phyloP scores from a whole-genome alignment of 768 basidiomycete genomes.

The Auriscalpium microsporum region DNA sequence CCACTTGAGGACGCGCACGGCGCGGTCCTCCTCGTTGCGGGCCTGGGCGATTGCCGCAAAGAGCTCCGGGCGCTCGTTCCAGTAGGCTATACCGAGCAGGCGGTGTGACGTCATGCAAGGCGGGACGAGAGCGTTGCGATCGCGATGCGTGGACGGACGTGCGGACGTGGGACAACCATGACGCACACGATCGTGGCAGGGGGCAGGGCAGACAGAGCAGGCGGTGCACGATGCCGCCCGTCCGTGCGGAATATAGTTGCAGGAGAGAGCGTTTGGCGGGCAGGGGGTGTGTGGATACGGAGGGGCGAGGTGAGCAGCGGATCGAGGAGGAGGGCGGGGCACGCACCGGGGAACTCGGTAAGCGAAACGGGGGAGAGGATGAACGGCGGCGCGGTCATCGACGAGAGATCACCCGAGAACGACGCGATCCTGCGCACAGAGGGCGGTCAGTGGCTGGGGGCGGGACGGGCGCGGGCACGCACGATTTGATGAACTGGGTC shows the following conservation, averaged over 20 bases:
- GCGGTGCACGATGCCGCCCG: no score
- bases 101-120: no score
- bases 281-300: background rate
- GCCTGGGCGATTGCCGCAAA: constrained; percentile 84
- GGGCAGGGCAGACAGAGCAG: no score
- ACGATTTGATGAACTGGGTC: constrained; percentile 90
- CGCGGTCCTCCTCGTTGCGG: constrained; percentile 61
- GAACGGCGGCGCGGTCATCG: constrained; percentile 81
- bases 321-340: constrained; percentile 4
- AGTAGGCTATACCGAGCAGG: constrained; percentile 56
- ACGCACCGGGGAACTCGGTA: constrained; percentile 83
- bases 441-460: constrained; percentile 4
- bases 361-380: constrained; percentile 87
- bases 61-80: constrained; percentile 89
- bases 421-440: constrained; percentile 55
- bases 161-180: no score
- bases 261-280: constrained; percentile 1
- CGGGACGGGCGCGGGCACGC: constrained; percentile 18
- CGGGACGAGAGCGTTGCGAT: no score
- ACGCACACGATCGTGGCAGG: no score
- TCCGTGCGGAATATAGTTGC: no score
- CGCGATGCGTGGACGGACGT: no score
- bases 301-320: constrained; percentile 2
- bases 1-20: constrained; percentile 83
- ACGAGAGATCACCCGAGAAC: constrained; percentile 81